phyloP scores from a whole-genome alignment of 805 yeast genomes.

The Ogataea nitratoaversa region DNA sequence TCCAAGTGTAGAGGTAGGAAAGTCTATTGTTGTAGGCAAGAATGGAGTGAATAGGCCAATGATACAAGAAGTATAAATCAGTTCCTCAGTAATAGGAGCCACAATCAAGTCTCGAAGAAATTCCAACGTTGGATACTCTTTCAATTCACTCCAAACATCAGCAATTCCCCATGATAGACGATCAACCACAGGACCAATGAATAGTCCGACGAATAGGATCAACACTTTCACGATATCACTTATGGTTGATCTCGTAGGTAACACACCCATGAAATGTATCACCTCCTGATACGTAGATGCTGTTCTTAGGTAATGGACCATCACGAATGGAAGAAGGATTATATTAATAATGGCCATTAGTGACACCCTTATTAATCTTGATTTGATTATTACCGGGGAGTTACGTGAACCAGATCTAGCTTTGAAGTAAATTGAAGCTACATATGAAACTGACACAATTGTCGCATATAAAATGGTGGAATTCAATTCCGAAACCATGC shows the following conservation, averaged over 20 bases:
- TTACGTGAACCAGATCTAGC: constrained; percentile 32
- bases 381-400: constrained; percentile 38
- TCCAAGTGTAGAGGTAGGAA: background rate
- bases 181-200: constrained; percentile 45
- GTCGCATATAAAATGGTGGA: constrained; percentile 26
- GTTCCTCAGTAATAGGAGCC: constrained; percentile 79
- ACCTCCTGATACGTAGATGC: constrained; percentile 8
- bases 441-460: constrained; percentile 42
- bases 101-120: constrained; percentile 55
- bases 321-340: constrained; percentile 29
- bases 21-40: constrained; percentile 2
- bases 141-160: constrained; percentile 2
- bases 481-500: background rate
- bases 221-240: constrained; percentile 19
- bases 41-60: constrained; percentile 29
- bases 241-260: constrained; percentile 7
- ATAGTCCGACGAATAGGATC: constrained; percentile 36
- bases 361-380: constrained; percentile 37
- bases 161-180: constrained; percentile 23
- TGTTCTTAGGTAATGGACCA: constrained; percentile 16
- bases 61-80: constrained; percentile 56
- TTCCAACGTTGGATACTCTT: constrained; percentile 17
- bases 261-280: constrained; percentile 15
- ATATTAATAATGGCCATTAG: constrained; percentile 30
- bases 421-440: constrained; percentile 35